These are phyloP conservation scores for Arachis monticola DNA, from an alignment of 331 rosid genomes.

Conservation along the genomic window DNA sequence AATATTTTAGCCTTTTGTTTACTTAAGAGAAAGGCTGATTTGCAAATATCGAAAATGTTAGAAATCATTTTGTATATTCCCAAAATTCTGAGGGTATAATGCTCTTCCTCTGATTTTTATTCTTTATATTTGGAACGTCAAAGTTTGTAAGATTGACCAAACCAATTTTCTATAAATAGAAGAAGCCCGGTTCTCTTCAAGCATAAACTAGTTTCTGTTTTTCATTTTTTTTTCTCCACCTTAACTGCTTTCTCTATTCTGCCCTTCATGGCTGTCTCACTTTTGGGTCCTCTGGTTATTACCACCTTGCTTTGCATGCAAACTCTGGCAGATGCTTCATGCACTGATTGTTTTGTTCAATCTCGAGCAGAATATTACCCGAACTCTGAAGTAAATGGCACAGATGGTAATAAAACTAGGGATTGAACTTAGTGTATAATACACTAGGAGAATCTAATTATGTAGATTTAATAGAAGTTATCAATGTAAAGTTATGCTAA, in stretches of 20 bases:
- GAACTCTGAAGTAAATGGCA: conserved; percentile 74
- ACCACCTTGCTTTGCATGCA: conserved; percentile 62
- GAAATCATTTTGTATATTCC: no score
- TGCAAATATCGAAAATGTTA: conserved; percentile 36
- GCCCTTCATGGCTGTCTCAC: conserved; percentile 57
- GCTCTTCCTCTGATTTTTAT: not conserved
- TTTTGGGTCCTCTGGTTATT: conserved; percentile 43
- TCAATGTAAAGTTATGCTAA: no score
- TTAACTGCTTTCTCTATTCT: conserved; percentile 22
- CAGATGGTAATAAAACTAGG: conserved; percentile 59
- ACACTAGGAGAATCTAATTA: no score
- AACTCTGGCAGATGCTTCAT: conserved; percentile 59
- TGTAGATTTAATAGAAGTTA: no score
- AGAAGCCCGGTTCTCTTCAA: conserved; percentile 36
- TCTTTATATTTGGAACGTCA: conserved; percentile 43
- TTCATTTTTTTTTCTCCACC: conserved; percentile 19
- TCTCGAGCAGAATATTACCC: conserved; percentile 88
- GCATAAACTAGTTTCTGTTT: conserved; percentile 28
- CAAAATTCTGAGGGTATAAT: no score
- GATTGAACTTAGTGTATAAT: no score
- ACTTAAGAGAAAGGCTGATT: not conserved
- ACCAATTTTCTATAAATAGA: conserved; percentile 62
- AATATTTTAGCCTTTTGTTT: no score
- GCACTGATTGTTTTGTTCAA: conserved; percentile 64
- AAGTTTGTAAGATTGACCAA: conserved; percentile 47